These are phyloP conservation scores for Colletotrichum caudatum DNA, from an alignment of 2,329 filamentous ascomycete genomes.

Conservation along the genomic window DNA sequence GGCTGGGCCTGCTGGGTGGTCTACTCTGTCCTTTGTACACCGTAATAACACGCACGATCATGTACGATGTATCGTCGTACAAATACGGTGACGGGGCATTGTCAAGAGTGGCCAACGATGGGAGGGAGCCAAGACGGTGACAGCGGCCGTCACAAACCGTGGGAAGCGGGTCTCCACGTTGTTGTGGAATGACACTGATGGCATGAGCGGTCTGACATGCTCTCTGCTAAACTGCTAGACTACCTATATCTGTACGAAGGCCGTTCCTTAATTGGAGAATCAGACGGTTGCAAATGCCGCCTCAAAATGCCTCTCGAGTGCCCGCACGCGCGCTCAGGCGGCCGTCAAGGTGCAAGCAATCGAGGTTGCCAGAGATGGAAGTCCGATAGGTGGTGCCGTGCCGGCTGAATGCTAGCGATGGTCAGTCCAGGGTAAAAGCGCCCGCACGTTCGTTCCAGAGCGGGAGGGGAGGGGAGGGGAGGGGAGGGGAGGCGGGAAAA, in stretches of 20 bases:
- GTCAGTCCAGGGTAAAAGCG: conserved; percentile 5
- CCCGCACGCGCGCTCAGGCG: conserved; percentile 29
- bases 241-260: not conserved
- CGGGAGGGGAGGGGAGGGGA: conserved; percentile 16
- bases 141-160: conserved; percentile 29
- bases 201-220: conserved; percentile 4
- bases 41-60: too few species aligned
- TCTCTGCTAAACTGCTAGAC: not conserved
- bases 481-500: conserved; percentile 26
- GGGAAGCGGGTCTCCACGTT: not conserved
- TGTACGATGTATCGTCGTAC: too few species aligned
- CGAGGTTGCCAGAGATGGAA: conserved; percentile 28
- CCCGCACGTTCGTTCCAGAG: conserved; percentile 27
- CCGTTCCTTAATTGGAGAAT: conserved; percentile 5
- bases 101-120: conserved; percentile 4
- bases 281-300: conserved; percentile 4
- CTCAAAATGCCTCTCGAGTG: conserved; percentile 25
- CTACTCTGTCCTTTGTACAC: not conserved
- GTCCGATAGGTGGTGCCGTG: conserved; percentile 28
- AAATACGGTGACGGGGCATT: conserved; percentile 1
- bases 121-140: conserved; percentile 1
- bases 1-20: conserved; percentile 13
- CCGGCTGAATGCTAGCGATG: conserved; percentile 2
- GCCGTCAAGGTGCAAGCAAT: conserved; percentile 21
- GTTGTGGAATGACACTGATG: not conserved